Evolutionary conservation across 352 stramenopile genomes (phyloP), one percentile per base, ranked within the genome.

Genomic region (Globisporangium cystogenes): DNA sequence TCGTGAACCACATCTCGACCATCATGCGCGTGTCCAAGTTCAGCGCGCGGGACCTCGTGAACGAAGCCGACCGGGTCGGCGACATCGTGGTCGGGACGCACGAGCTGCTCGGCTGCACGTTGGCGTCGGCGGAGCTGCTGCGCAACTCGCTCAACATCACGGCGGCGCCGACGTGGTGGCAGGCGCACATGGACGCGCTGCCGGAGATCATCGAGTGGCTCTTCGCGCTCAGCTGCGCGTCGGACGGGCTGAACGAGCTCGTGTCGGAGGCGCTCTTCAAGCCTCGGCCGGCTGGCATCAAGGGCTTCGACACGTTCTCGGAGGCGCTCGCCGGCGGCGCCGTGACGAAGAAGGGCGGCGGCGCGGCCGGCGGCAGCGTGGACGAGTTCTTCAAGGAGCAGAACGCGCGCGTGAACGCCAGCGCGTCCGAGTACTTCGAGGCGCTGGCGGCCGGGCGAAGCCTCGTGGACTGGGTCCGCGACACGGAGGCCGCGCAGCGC

Each of bases 131-230:
- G 0, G 72, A 74, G 24, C 53, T 92, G n/a, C 51, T 78, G 8
- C 69, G 80, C 11, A 74, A 68, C 6, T 85, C 82, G 35, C 56
- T 92, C 14, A 93, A 90, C 57, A 60, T 91, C 4, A 89, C 80
- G 2, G 75, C 91, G 4, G 58, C 73, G 4, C 82, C 82, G 18
- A 59, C 50, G 1, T 91, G 84, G 78, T 88, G 74, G 74, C 72
- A 90, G 57, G 60, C 60, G 21, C 76, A 88, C 24, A 86, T 90
- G 60, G 62, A 79, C 41, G 53, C 58, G 8, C 11, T 91, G 20
- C 57, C 72, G 7, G 59, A 53, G 16, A 65, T 91, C 41, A 46
- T 95, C 20, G 71, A 90, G 53, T 93, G 85, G 82, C 67, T 95
- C 15, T 73, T 82, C 23, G 72, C 58, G n/a, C 58, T 91, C 24